Conservation (phyloP, 1,284 basidiomycete species). For the Irpex sp. region DNA sequence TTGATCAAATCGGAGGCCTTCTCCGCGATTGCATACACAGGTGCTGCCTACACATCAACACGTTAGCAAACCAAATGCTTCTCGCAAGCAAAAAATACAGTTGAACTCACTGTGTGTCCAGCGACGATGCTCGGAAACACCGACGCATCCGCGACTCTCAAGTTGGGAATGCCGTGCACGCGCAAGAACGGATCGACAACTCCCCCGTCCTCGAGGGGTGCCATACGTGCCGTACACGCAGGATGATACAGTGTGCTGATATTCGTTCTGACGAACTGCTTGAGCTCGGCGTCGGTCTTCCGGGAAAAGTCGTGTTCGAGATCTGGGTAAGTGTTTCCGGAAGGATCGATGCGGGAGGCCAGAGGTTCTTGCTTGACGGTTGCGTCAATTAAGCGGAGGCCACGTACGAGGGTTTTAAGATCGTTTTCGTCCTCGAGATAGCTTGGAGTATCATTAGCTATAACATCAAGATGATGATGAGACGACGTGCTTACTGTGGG, state of each 20-base stretch:
- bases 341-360: conserved; percentile 40
- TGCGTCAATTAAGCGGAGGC: conserved; percentile 44
- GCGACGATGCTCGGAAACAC: conserved; percentile 57
- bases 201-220: conserved; percentile 38
- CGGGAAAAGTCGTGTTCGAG: conserved; percentile 27
- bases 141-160: conserved; percentile 60
- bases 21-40: conserved; percentile 58
- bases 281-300: conserved; percentile 28
- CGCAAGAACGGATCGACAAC: conserved; percentile 36
- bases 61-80: background rate
- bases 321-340: conserved; percentile 19
- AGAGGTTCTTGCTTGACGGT: conserved; percentile 51
- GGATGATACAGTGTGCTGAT: conserved; percentile 61
- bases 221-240: conserved; percentile 58
- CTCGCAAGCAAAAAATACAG: background rate
- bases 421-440: conserved; percentile 55
- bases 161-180: conserved; percentile 34
- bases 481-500: conserved; percentile 33
- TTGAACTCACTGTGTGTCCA: conserved; percentile 54
- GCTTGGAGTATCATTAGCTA: conserved; percentile 26
- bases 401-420: conserved; percentile 50
- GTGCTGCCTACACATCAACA: conserved; percentile 41
- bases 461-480: background rate
- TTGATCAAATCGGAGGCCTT: conserved; percentile 62
- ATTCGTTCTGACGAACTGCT: conserved; percentile 36